Evolutionary conservation across 805 yeast species (phyloP).

Genomic region (Saccharomyces mikatae): DNA sequence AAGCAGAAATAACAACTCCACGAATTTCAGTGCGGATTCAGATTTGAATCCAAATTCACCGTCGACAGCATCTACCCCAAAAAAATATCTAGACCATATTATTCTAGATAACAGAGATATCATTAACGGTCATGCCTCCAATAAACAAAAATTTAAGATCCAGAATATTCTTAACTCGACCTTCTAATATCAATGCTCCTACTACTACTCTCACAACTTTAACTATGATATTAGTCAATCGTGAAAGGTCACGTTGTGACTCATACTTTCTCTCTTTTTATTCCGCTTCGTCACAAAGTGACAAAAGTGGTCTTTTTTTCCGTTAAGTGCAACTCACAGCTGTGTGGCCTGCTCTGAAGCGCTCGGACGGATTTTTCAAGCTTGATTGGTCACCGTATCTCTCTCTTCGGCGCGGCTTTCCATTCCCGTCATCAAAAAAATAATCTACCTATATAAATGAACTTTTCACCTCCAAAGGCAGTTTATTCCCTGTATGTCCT

Average conservation of each 20-base stretch:
- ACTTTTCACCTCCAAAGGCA: slow-evolving; percentile 1
- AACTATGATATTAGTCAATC: neutral
- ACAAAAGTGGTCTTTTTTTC: neutral
- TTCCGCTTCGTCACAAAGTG: neutral
- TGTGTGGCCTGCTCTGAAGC: neutral
- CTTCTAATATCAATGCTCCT: neutral
- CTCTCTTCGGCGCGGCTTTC: neutral
- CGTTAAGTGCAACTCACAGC: neutral
- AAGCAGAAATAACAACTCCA: neutral
- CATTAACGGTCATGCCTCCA: neutral
- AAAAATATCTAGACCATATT: neutral
- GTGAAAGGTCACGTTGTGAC: neutral
- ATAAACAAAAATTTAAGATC: neutral
- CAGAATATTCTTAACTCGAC: neutral
- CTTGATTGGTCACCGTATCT: neutral
- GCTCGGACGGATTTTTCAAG: neutral
- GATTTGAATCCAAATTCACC: neutral
- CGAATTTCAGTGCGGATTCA: neutral
- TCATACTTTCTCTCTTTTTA: neutral
- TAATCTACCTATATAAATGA: neutral
- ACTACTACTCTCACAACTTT: neutral
- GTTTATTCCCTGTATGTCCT: slow-evolving; percentile 13
- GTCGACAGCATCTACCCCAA: neutral
- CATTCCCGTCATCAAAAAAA: neutral
- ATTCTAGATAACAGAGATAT: neutral